Conservation (phyloP, 2,329 filamentous ascomycete genomes). For the Aspergillus novofumigatus region DNA sequence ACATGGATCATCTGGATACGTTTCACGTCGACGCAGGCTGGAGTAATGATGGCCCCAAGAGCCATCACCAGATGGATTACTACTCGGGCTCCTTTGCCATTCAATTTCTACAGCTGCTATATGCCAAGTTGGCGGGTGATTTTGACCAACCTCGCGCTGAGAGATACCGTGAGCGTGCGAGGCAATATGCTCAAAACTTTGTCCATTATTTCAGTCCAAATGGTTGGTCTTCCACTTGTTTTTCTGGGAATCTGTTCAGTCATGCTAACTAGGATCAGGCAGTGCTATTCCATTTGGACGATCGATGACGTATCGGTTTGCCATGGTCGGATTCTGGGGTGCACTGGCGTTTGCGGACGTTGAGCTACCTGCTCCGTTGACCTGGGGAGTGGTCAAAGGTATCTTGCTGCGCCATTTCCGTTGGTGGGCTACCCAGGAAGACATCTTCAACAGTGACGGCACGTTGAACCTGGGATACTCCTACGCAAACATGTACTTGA, state of each 20-base stretch:
- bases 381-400: conserved; percentile 76
- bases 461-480: conserved; percentile 73
- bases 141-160: conserved; percentile 61
- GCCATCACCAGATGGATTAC: conserved; percentile 80
- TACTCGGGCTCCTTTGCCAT: conserved; percentile 81
- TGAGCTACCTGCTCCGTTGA: conserved; percentile 66
- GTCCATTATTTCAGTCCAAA: conserved; percentile 72
- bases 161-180: conserved; percentile 66
- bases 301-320: conserved; percentile 76
- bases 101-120: conserved; percentile 73
- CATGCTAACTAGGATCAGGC: no score
- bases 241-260: no score
- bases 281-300: conserved; percentile 72
- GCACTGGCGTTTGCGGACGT: conserved; percentile 72
- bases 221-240: conserved; percentile 41
- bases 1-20: conserved; percentile 73
- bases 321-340: conserved; percentile 81
- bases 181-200: conserved; percentile 64
- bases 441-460: conserved; percentile 71
- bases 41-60: conserved; percentile 76
- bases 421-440: conserved; percentile 72
- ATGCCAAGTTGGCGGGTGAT: conserved; percentile 65
- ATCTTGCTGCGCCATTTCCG: conserved; percentile 68
- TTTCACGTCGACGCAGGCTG: conserved; percentile 80
- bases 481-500: conserved; percentile 77